These are phyloP conservation scores for Cornus kousa DNA, from an alignment of 148 eudicot genomes.

Conservation along the genomic window DNA sequence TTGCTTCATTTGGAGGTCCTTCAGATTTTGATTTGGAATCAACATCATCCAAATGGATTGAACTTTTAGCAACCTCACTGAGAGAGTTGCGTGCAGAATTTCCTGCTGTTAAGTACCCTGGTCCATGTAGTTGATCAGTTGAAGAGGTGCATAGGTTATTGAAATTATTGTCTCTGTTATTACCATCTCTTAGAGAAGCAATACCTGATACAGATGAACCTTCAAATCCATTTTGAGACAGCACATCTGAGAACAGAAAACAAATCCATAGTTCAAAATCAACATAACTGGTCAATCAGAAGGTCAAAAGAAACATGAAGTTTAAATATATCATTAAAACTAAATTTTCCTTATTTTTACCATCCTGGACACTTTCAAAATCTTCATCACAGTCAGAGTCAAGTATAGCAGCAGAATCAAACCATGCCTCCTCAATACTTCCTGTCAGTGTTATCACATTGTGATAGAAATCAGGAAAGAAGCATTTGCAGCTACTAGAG, in stretches of 20 bases:
- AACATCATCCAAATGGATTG: constrained; percentile 18
- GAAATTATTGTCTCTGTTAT: constrained; percentile 18
- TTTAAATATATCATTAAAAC: neutral
- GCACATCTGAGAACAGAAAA: constrained; percentile 44
- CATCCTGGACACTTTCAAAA: constrained; percentile 79
- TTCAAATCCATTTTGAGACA: constrained; percentile 51
- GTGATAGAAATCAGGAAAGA: constrained; percentile 2
- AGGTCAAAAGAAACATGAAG: constrained; percentile 3
- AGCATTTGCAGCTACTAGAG: neutral
- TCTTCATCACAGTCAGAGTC: constrained; percentile 95
- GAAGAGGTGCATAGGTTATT: constrained; percentile 2
- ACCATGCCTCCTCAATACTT: constrained; percentile 83
- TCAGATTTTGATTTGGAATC: constrained; percentile 23
- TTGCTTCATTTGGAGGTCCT: constrained; percentile 31
- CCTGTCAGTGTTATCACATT: constrained; percentile 42
- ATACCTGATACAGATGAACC: constrained; percentile 32
- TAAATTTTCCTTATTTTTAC: constrained; percentile 29
- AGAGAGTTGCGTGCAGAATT: constrained; percentile 50
- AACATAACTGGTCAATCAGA: neutral
- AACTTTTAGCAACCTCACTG: constrained; percentile 44
- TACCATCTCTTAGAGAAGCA: constrained; percentile 31
- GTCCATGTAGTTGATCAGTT: constrained; percentile 20
- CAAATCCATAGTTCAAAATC: neutral
- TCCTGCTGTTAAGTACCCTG: constrained; percentile 32
- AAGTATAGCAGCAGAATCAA: constrained; percentile 64